Conservation (phyloP, 2,329 filamentous ascomycete species). For the Botryotinia calthae region DNA sequence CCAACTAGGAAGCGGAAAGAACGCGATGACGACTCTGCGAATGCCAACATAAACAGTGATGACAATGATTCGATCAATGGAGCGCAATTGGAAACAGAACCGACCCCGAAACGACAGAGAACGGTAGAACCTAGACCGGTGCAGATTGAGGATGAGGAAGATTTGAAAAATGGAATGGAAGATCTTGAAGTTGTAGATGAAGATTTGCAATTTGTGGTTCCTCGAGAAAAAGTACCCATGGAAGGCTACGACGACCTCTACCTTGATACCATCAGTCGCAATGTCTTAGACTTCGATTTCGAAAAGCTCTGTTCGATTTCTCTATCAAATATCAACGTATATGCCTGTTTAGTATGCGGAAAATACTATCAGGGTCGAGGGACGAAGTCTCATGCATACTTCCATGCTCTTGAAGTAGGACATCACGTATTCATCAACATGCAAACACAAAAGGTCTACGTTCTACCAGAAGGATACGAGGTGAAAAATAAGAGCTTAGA, state of each 20-base stretch:
- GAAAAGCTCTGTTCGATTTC: constrained; percentile 97
- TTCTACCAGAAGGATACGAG: constrained; percentile 94
- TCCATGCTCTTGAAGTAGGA: constrained; percentile 89
- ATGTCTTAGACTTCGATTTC: constrained; percentile 95
- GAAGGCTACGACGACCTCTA: constrained; percentile 95
- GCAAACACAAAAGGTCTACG: constrained; percentile 85
- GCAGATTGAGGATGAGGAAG: constrained; percentile 29
- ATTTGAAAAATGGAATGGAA: constrained; percentile 30
- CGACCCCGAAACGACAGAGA: constrained; percentile 17
- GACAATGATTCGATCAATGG: neutral
- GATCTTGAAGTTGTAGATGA: constrained; percentile 39
- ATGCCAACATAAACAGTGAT: neutral
- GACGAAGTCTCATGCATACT: constrained; percentile 93
- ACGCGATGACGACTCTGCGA: constrained; percentile 9
- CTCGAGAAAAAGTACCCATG: constrained; percentile 73
- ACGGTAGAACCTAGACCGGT: constrained; percentile 14
- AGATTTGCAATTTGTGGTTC: constrained; percentile 41
- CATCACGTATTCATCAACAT: constrained; percentile 99
- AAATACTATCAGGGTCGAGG: constrained; percentile 95
- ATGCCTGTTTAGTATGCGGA: constrained; percentile 95
- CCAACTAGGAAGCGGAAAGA: constrained; percentile 17
- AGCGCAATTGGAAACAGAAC: constrained; percentile 6
- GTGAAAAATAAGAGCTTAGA: constrained; percentile 92
- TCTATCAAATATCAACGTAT: constrained; percentile 97
- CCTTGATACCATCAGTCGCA: constrained; percentile 92